A percentile compares a stretch with the other conserved stretches of the same genome.
Conservation (phyloP, 352 stramenopile species). For the Peronospora farinosa region DNA sequence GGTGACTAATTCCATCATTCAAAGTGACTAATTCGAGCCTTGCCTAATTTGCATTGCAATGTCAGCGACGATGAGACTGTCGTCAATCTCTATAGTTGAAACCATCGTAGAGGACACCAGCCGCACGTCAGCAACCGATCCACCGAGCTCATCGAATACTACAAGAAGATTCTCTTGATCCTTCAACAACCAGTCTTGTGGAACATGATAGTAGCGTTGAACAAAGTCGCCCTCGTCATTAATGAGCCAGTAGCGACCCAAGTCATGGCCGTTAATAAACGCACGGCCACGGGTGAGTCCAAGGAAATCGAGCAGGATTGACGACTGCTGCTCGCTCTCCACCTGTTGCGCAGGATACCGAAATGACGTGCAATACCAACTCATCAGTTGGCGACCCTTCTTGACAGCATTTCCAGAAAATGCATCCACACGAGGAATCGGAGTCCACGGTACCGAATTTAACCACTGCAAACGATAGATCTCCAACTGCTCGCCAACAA, state of each 20-base stretch:
- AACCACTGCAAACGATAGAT: slow-evolving; percentile 46
- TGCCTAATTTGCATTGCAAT: neutral
- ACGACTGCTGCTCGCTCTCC: slow-evolving; percentile 24
- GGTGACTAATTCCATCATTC: too few relatives aligned
- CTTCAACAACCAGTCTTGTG: slow-evolving; percentile 43
- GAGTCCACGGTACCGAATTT: slow-evolving; percentile 45
- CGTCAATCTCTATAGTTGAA: slow-evolving; percentile 5
- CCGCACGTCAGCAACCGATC: slow-evolving; percentile 35
- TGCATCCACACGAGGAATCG: slow-evolving; percentile 1
- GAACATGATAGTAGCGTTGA: slow-evolving; percentile 68
- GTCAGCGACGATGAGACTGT: neutral
- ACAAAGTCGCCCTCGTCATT: slow-evolving; percentile 43
- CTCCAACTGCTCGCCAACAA: slow-evolving; percentile 60
- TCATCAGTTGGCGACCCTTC: slow-evolving; percentile 28
- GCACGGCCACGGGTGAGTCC: slow-evolving; percentile 52
- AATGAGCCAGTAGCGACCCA: slow-evolving; percentile 67
- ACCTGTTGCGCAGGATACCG: slow-evolving; percentile 9
- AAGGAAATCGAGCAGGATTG: slow-evolving; percentile 51
- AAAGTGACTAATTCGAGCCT: too few relatives aligned
- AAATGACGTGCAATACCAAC: slow-evolving; percentile 55
- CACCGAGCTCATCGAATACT: slow-evolving; percentile 59
- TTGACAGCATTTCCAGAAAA: neutral
- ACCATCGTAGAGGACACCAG: slow-evolving; percentile 54
- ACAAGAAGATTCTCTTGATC: slow-evolving; percentile 43
- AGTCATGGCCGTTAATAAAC: slow-evolving; percentile 59